Evolutionary conservation across 768 basidiomycete species (phyloP), one percentile per base, ranked within the genome.

Genomic region (Tylopilus plumbeoviolaceoides): DNA sequence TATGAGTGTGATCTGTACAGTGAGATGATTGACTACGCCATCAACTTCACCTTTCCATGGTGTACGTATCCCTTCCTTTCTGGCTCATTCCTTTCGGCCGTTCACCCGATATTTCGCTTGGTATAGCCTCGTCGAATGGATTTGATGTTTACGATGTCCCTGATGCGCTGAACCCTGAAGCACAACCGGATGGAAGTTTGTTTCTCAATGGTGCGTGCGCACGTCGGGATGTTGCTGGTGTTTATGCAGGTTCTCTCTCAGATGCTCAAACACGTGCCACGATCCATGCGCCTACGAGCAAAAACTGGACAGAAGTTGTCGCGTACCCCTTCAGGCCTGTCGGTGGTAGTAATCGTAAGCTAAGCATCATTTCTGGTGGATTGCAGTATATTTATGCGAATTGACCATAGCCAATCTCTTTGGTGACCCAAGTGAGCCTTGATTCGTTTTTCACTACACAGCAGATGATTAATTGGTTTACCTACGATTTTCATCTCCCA

Each of bases 11-110:
- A 80, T 48, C 60, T 87, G 6, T 75, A 80, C 49, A 74, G 78
- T 44, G 81, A 83, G 69, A 78, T 83, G 67, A 58, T 85, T 30
- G 85, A 88, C 61, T 88, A 88, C 61, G 83, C 85, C 7, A 45
- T 81, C 54, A 89, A 88, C 61, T 87, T 77, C 63, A 85, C 85
- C 0, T 81, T 75, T 62, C 87, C 87, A 1, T 79, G 78, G 78
- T 62, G 73, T 80, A 65, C 23, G 75, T 51, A 23, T 44, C 28
- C 21, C 7, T 28, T 27, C 4, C 7, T 20, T 15, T 14, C 9
- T 5, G 3, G 20, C 9, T 4, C 27, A 28, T 28, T 28, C n/a
- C 2, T 18, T 31, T 28, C 21, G 10, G 36, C 1, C 11, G n/a
- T 31, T 42, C 17, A 45, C 28, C 7, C 6, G 2, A 6, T 7